Evolutionary conservation across 73 alveolate species (phyloP), one percentile per base, ranked within the genome.

Genomic region (Paraurostyla sp.): DNA sequence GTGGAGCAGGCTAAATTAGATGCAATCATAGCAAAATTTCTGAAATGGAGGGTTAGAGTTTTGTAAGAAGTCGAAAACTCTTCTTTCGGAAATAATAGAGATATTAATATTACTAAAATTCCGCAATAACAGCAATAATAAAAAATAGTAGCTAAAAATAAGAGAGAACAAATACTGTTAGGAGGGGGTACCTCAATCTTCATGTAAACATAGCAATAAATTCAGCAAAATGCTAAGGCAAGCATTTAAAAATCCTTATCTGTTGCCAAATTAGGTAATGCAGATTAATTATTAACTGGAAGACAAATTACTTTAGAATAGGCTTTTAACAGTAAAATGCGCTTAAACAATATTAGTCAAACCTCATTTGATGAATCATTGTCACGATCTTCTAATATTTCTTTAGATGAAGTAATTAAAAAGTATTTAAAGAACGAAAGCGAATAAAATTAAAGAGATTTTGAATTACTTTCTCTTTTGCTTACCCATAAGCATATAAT

Each of bases 91-190:
- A 60, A 60, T 2, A 60, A 20, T 27, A 27, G 32, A 23, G 49
- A 16, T 15, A 13, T 15, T 7, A 56, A 15, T 52, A 9, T 52
- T 18, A 52, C 33, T n/a, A 4, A 13, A 35, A 52, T 52, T 4
- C 23, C 13, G 23, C 13, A n/a, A 25, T 52, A 6, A 18, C 71
- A 54, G 33, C 38, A 15, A 18, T 6, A 15, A 6, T 22, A 20
- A 32, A 11, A 23, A 54, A 54, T 6, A 54, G 11, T 20, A 13
- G 22, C 33, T 54, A 60, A 60, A 60, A 60, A 22, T 6, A 60
- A 60, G 23, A 60, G 78, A 60, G 78, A 60, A 30, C 23, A 60
- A 60, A 60, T 16, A 23, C 49, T 60, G 3, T 60, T 60, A 30
- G 78, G 51, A 3, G 9, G 32, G n/a, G n/a, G n/a, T n/a, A n/a